Evolutionary conservation across 225 moss, liverwort and hornwort genomes (phyloP), one percentile per base, ranked within the genome.

Genomic region (Climacium dendroides): DNA sequence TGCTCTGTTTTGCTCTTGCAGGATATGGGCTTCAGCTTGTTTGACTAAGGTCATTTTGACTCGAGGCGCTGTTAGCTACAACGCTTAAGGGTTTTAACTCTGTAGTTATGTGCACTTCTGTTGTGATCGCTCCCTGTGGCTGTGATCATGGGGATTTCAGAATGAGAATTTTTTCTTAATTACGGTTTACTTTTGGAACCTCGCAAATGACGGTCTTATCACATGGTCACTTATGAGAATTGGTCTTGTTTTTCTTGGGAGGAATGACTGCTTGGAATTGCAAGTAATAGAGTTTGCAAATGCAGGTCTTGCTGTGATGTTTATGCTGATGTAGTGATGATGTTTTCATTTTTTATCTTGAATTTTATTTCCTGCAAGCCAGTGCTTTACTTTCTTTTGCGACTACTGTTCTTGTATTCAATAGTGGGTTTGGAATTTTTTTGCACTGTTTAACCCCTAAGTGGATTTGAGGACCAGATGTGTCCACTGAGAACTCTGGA

Each of bases 11-110:
- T 64, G 7, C 57, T 73, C 32, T 70, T 91, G 91, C 94, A 95
- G 94, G 94, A 95, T 80, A 94, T 95, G 94, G 95, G 94, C 80
- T 93, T 95, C 88, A 89, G 95, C 88, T 88, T 95, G 87, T 95
- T 95, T 50, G 94, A 95, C 69, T 95, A 86, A 88, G 78, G 39
- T 34, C 41, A 48, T 50, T 87, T 37, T 35, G 10, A 39, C 87
- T 48, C 26, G 73, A 43, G 64, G 35, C 58, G 64, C 79, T 85
- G 60, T 78, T 35, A 65, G 73, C 83, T 73, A 73, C 50, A 65
- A 34, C 37, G 60, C 28, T 65, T 66, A 23, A 13, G 37, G 74
- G 34, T n/a, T 64, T 54, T 55, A 24, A 82, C 82, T 48, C 29
- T 83, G 85, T 90, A 90, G 73, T 90, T 78, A 48, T 86, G 48